Evolutionary conservation across 2,329 filamentous ascomycete genomes (phyloP).

Genomic region (Stylonectria norvegica): DNA sequence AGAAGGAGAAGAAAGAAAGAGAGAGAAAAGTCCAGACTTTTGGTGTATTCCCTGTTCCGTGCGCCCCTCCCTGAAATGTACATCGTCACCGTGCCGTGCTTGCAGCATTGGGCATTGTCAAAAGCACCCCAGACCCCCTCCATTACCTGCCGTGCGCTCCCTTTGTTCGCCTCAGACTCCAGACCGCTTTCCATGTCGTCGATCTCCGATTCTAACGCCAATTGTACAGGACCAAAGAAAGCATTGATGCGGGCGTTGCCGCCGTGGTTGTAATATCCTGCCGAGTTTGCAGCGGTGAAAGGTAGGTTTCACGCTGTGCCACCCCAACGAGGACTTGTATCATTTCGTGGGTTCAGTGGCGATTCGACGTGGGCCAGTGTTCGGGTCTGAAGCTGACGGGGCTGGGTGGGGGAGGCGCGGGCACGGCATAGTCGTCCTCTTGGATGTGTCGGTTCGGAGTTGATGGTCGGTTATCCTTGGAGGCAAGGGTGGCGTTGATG

Average conservation of each 20-base stretch:
- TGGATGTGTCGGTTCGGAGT: conserved; percentile 50
- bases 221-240: conserved; percentile 10
- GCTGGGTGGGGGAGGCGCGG: conserved; percentile 62
- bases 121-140: conserved; percentile 10
- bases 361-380: conserved; percentile 46
- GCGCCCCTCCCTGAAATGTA: conserved; percentile 15
- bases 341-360: conserved; percentile 22
- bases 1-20: conserved; percentile 5
- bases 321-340: not conserved
- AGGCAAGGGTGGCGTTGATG: conserved; percentile 49
- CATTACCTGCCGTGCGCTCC: conserved; percentile 15
- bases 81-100: conserved; percentile 7
- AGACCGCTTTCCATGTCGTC: conserved; percentile 12
- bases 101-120: conserved; percentile 9
- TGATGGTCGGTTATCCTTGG: conserved; percentile 40
- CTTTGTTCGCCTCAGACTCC: conserved; percentile 18
- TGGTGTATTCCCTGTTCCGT: conserved; percentile 15
- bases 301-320: too few species aligned
- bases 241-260: conserved; percentile 3
- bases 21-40: conserved; percentile 11
- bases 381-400: conserved; percentile 60
- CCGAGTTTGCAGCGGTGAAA: too few species aligned
- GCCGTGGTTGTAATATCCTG: conserved; percentile 8
- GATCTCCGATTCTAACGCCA: conserved; percentile 14
- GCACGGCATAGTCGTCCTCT: conserved; percentile 60